Base-by-base conservation (phyloP, 2,329 filamentous ascomycete species). In the Trichoderma sp. region DNA sequence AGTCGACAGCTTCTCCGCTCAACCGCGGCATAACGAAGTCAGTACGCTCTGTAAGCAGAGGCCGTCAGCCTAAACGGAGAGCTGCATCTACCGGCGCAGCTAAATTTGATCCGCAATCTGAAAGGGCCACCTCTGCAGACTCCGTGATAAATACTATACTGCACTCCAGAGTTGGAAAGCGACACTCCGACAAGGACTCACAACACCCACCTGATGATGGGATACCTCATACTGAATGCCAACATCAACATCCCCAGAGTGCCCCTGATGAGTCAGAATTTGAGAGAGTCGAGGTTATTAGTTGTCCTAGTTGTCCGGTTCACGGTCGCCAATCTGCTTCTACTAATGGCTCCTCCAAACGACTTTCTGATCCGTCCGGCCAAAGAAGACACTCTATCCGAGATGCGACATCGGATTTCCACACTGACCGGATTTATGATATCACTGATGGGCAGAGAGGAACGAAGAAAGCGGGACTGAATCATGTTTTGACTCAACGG, bases 271-370 rank as follows among this genome's bases (percentile, higher is more conserved):
- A 69, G 24, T 29, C 64, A 11, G 71, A 71, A 2, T 78, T 77
- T 21, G 79, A 79, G 16, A 74, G 75, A 29, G 74, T 79, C 11
- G 80, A 80, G 56, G 41, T 67, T 6, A 76, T 81, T 62, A 21
- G 77, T 33, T 71, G 59, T 71, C 24, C 77, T 50, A 67, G 78
- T 65, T 71, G 76, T 76, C 79, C 77, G 18, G 38, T 80, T 5
- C 78, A 79, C 35, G 78, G 78, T 24, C 65, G 67, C 3, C 59
- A 74, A 27, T 76, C 77, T 6, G 62, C 38, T 14, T 38, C 71
- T 11, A 14, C 11, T 24, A 53, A 27, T n/a, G 21, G 45, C 56
- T 56, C 50, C 21, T 56, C 50, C 11, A 68, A 67, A 21, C 50
- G 53, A 7, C 18, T 45, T 6, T 64, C 64, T 38, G 62, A 68